phyloP scores from a whole-genome alignment of 1,139 yeast genomes.

The Scheffersomyces titani region DNA sequence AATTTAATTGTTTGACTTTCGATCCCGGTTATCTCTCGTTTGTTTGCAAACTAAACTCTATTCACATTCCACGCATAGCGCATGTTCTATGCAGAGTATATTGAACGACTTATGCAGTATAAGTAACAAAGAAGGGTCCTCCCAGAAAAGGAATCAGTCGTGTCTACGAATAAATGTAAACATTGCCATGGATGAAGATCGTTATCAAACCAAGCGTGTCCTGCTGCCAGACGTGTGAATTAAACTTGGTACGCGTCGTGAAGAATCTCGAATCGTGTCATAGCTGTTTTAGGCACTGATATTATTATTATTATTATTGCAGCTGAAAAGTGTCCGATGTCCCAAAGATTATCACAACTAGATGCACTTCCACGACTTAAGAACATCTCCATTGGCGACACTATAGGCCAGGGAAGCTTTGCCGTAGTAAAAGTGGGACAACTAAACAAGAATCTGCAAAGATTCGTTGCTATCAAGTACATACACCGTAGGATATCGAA shows the following conservation, averaged over 20 bases:
- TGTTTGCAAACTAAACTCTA: neutral
- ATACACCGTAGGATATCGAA: conserved; percentile 51
- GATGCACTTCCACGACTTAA: conserved; percentile 25
- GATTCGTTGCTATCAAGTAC: conserved; percentile 55
- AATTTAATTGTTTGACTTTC: neutral
- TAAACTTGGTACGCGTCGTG: neutral
- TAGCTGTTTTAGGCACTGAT: neutral
- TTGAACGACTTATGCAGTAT: neutral
- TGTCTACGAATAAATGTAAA: neutral
- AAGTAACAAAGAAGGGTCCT: neutral
- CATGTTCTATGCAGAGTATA: neutral
- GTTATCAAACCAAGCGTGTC: neutral
- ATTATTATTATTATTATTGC: no score
- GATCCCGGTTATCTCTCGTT: neutral
- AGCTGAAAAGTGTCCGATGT: neutral
- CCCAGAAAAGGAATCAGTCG: neutral
- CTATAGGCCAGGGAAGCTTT: conserved; percentile 29
- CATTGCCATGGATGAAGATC: neutral
- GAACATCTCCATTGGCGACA: conserved; percentile 22
- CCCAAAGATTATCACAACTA: conserved; percentile 21
- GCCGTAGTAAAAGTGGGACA: conserved; percentile 24
- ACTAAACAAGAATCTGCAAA: conserved; percentile 18
- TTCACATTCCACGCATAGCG: neutral
- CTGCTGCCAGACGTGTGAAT: neutral
- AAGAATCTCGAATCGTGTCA: neutral